Evolutionary conservation across 306 rosid genomes (phyloP), one percentile per base, ranked within the genome.

Genomic region (Senna siamea): DNA sequence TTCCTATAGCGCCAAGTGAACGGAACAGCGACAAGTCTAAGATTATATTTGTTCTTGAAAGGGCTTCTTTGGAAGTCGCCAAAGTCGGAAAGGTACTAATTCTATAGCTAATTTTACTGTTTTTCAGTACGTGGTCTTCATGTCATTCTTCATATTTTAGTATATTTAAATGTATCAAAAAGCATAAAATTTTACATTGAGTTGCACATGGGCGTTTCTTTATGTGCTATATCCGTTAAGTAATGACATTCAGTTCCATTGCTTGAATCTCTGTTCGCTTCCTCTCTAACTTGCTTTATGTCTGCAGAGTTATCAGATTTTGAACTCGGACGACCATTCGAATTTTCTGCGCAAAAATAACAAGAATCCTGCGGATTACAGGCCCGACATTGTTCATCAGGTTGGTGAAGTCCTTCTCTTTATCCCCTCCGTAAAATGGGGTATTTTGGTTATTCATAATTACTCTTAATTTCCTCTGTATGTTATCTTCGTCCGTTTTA

Each of bases 311-410:
- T 88, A 83, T 76, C 92, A 91, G 86, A 88, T 93, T 7, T 53
- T 93, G 85, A 91, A 86, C 79, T 93, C 97, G 0, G 97, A 93
- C 23, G 97, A 91, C 7, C 98, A 93, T 65, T 44, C 87, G 47
- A 70, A 84, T 78, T 93, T 86, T 82, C 79, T 91, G 75, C 81
- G 83, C 74, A 88, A 76, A 66, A 73, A 91, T 30, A 81, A 85
- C 38, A 91, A 80, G 79, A 82, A 88, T 77, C 98, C 97, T 34
- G 92, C 79, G 60, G 88, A 87, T 81, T 91, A 87, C 79, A 84
- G 97, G 68, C 97, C 97, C 0, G 98, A 93, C 60, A 93, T 93
- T 11, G 66, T 84, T 74, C 98, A 93, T 82, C 97, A 93, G 89
- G 98, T 63, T 63, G 6, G 68, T 35, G 86, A 18, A 28, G 57